phyloP scores from a whole-genome alignment of 2,329 filamentous ascomycete genomes.

The Penicillium sp. region DNA sequence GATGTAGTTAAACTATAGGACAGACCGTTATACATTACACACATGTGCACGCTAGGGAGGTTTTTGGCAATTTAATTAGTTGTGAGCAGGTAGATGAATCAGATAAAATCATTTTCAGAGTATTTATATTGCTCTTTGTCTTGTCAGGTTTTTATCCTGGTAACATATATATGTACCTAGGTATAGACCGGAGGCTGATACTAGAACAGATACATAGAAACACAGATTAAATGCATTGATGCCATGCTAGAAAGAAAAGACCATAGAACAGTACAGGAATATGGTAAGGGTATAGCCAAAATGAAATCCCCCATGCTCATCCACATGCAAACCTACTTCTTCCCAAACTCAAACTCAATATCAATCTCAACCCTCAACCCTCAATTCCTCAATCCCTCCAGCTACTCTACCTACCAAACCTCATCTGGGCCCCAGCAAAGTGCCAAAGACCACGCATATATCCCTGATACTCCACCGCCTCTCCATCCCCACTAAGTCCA shows the following conservation, averaged over 20 bases:
- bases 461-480: slow-evolving; percentile 81
- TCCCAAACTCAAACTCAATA: not conserved
- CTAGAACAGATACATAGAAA: not conserved
- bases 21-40: not conserved
- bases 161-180: no score
- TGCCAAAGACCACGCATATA: slow-evolving; percentile 83
- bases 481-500: slow-evolving; percentile 38
- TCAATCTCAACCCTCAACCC: not conserved
- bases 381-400: not conserved
- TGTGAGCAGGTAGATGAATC: not conserved
- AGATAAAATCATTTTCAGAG: not conserved
- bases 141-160: not conserved
- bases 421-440: slow-evolving; percentile 84
- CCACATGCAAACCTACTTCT: not conserved
- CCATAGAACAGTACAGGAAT: not conserved
- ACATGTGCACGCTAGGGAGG: not conserved
- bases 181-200: not conserved
- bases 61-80: not conserved
- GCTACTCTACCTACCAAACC: slow-evolving; percentile 62
- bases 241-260: not conserved
- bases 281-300: slow-evolving; percentile 3
- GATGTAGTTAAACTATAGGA: no score
- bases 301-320: not conserved
- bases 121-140: not conserved
- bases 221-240: not conserved